Evolutionary conservation across 2,329 filamentous ascomycete genomes (phyloP).

Genomic region (Ustilaginoidea virens): DNA sequence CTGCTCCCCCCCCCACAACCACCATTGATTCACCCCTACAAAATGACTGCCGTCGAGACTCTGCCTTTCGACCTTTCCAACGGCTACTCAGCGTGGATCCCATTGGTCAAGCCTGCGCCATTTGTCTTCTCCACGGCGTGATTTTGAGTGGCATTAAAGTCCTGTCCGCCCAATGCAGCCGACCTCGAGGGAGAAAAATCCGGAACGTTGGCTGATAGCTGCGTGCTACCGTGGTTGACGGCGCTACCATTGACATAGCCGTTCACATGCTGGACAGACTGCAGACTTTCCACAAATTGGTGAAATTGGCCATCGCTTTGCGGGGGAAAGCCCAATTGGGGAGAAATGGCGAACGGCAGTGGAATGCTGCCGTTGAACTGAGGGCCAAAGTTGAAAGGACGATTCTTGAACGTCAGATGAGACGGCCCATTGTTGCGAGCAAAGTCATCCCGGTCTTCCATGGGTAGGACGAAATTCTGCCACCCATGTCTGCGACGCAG

Average conservation of each 20-base stretch:
- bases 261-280: slow-evolving; percentile 24
- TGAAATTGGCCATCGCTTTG: slow-evolving; percentile 14
- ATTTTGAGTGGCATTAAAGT: not conserved
- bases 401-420: slow-evolving; percentile 21
- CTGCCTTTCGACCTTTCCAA: too few relatives aligned
- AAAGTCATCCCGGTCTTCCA: slow-evolving; percentile 54
- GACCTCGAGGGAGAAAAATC: slow-evolving; percentile 21
- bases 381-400: slow-evolving; percentile 12
- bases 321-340: slow-evolving; percentile 13
- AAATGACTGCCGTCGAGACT: too few relatives aligned
- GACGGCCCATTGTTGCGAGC: slow-evolving; percentile 58
- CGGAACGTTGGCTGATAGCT: slow-evolving; percentile 23
- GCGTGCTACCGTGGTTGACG: slow-evolving; percentile 13
- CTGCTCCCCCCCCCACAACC: too few relatives aligned
- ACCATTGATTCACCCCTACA: too few relatives aligned
- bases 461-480: slow-evolving; percentile 62
- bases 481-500: slow-evolving; percentile 62
- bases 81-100: slow-evolving; percentile 4
- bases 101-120: slow-evolving; percentile 5
- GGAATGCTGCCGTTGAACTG: slow-evolving; percentile 18
- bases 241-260: slow-evolving; percentile 13
- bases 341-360: slow-evolving; percentile 15
- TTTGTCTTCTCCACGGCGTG: slow-evolving; percentile 3
- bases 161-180: not conserved
- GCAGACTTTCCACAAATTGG: slow-evolving; percentile 16